These are phyloP conservation scores for Apiospora koreana DNA, from an alignment of 2,329 filamentous ascomycete species.

Conservation along the genomic window DNA sequence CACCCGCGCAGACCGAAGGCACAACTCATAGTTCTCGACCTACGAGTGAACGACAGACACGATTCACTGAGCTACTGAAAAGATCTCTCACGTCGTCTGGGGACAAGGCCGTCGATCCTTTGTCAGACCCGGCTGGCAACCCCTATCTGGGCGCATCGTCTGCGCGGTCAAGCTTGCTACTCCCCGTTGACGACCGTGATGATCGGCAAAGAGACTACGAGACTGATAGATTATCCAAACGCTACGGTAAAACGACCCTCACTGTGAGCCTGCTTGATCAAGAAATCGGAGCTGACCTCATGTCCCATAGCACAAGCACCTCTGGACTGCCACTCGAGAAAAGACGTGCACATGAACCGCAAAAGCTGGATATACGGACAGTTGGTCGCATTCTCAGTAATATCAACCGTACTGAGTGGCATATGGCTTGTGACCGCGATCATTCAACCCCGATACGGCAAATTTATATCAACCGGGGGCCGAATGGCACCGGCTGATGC, in stretches of 20 bases:
- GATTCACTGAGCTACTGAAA: slow-evolving; percentile 24
- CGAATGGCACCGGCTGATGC: slow-evolving; percentile 63
- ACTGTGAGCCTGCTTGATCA: background rate
- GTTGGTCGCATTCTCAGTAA: slow-evolving; percentile 53
- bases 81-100: slow-evolving; percentile 21
- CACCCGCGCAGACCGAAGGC: background rate
- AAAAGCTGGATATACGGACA: slow-evolving; percentile 51
- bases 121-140: slow-evolving; percentile 13
- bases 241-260: slow-evolving; percentile 22
- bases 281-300: slow-evolving; percentile 4
- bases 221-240: slow-evolving; percentile 20
- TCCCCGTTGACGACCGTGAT: slow-evolving; percentile 12
- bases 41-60: slow-evolving; percentile 18
- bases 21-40: background rate
- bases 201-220: slow-evolving; percentile 21
- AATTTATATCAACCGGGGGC: slow-evolving; percentile 52
- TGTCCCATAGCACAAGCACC: slow-evolving; percentile 24
- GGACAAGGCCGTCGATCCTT: slow-evolving; percentile 17
- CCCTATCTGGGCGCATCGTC: slow-evolving; percentile 15
- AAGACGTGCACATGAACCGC: slow-evolving; percentile 30
- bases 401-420: slow-evolving; percentile 64
- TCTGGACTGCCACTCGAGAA: slow-evolving; percentile 28
- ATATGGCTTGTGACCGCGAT: slow-evolving; percentile 67
- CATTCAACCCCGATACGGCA: slow-evolving; percentile 62
- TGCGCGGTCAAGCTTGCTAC: slow-evolving; percentile 16